A percentile compares a stretch with the other conserved stretches of the same genome.
Conservation (phyloP, 2,329 filamentous ascomycete genomes). For the Monilinia polystroma region DNA sequence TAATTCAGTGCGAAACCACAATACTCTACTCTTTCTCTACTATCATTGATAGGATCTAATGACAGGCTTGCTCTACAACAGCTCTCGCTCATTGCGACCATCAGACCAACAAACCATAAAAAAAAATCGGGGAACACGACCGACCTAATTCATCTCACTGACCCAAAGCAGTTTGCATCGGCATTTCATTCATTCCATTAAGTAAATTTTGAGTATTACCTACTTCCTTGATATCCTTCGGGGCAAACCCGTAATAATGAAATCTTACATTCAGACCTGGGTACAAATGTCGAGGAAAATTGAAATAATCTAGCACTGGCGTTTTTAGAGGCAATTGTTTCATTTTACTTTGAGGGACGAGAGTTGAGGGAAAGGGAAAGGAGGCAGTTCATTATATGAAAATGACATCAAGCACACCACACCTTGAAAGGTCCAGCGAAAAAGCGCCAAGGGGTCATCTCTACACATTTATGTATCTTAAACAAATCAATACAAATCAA, state of each 20-base stretch:
- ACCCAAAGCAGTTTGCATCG: slow-evolving; percentile 7
- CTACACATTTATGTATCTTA: slow-evolving; percentile 23
- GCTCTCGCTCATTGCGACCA: slow-evolving; percentile 14
- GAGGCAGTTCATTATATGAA: slow-evolving; percentile 4
- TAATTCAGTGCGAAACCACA: slow-evolving; percentile 35
- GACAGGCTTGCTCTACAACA: slow-evolving; percentile 29
- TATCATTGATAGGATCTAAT: slow-evolving; percentile 38
- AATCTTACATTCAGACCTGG: slow-evolving; percentile 27
- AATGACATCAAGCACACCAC: slow-evolving; percentile 1
- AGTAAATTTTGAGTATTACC: slow-evolving; percentile 28
- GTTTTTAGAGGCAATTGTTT: slow-evolving; percentile 28
- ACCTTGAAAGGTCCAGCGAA: slow-evolving; percentile 25
- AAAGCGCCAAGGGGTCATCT: slow-evolving; percentile 23
- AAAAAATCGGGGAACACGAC: slow-evolving; percentile 7
- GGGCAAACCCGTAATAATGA: slow-evolving; percentile 25
- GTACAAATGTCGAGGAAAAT: slow-evolving; percentile 8
- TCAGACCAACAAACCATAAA: not conserved
- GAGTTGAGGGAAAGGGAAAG: not conserved
- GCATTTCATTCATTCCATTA: slow-evolving; percentile 23
- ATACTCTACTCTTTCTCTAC: slow-evolving; percentile 28
- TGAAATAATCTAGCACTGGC: slow-evolving; percentile 24
- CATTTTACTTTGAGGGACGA: slow-evolving; percentile 22
- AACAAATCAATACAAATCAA: slow-evolving; percentile 25
- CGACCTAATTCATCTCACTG: slow-evolving; percentile 13
- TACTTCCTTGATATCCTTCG: slow-evolving; percentile 23